Percentiles rank a stretch among this genome's conserved stretches.
Evolutionary conservation across 1,284 basidiomycete species (phyloP).

Genomic region (Fomitopsis schrenkii): DNA sequence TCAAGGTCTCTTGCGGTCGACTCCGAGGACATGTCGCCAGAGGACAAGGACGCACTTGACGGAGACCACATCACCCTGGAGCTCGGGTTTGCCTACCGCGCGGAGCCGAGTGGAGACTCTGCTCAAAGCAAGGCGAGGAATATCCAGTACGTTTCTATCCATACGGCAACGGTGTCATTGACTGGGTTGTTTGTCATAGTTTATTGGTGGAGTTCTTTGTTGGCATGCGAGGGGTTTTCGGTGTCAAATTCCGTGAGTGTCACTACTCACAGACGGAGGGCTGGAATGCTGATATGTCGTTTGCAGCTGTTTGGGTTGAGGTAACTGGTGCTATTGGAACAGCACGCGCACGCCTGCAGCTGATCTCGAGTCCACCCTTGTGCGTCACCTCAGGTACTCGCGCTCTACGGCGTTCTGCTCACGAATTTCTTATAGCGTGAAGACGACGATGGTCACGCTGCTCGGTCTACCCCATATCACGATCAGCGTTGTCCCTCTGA

Average conservation of each 20-base stretch:
- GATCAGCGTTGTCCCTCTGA: slow-evolving; percentile 72
- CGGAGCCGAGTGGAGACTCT: slow-evolving; percentile 44
- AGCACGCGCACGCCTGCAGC: slow-evolving; percentile 73
- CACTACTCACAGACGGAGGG: not conserved
- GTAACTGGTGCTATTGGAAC: slow-evolving; percentile 73
- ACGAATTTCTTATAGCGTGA: slow-evolving; percentile 21
- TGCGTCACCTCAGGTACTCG: slow-evolving; percentile 31
- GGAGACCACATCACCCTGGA: slow-evolving; percentile 59
- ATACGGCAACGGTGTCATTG: not conserved
- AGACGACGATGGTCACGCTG: slow-evolving; percentile 53
- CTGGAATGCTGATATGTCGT: slow-evolving; percentile 8
- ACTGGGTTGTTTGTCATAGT: slow-evolving; percentile 10
- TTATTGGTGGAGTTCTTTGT: slow-evolving; percentile 73
- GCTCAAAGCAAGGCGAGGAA: slow-evolving; percentile 47
- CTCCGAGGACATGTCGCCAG: slow-evolving; percentile 14
- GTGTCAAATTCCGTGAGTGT: slow-evolving; percentile 35
- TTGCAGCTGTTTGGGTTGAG: slow-evolving; percentile 70
- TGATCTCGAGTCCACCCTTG: slow-evolving; percentile 75
- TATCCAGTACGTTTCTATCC: slow-evolving; percentile 40
- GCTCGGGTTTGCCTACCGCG: slow-evolving; percentile 71
- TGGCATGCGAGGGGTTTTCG: slow-evolving; percentile 48
- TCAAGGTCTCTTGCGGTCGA: slow-evolving; percentile 17
- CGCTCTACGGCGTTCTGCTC: not conserved
- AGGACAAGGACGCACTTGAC: slow-evolving; percentile 22
- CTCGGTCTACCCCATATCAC: slow-evolving; percentile 78